Conservation (phyloP, 805 yeast species). For the Sungouiella thailandica region DNA sequence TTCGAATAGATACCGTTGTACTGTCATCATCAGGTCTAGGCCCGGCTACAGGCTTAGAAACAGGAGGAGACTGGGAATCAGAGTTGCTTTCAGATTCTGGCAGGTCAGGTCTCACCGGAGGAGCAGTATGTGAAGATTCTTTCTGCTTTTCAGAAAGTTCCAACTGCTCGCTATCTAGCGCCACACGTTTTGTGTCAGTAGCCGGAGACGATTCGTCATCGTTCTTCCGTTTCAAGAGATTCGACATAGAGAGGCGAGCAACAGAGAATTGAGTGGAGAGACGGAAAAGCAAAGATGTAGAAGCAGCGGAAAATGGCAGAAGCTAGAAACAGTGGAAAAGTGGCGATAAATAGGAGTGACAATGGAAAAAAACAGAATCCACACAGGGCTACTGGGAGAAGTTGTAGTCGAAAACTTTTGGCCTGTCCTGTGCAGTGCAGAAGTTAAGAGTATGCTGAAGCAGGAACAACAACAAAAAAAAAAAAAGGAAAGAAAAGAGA, state of each 20-base stretch:
- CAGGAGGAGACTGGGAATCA: background rate
- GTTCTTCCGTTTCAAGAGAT: constrained; percentile 60
- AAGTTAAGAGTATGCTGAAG: no score
- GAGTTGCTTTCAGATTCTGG: background rate
- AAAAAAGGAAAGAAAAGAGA: no score
- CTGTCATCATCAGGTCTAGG: constrained; percentile 47
- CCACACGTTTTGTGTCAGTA: constrained; percentile 61
- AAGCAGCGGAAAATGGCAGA: no score
- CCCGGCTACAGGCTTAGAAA: constrained; percentile 31
- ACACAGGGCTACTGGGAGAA: no score
- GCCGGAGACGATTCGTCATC: constrained; percentile 48
- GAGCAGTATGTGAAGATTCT: constrained; percentile 41
- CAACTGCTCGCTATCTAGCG: constrained; percentile 58
- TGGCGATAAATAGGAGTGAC: no score
- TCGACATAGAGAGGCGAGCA: constrained; percentile 13
- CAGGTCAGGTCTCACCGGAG: constrained; percentile 15
- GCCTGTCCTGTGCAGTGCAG: no score
- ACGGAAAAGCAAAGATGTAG: background rate
- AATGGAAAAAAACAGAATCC: no score
- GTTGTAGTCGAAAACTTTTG: no score
- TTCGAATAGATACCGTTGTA: constrained; percentile 61
- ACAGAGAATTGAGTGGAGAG: background rate
- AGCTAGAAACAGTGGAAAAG: no score
- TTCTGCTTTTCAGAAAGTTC: constrained; percentile 39
- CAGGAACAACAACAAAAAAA: no score